These are phyloP conservation scores for Colletotrichum sp. DNA, from an alignment of 2,329 filamentous ascomycete genomes.

Conservation along the genomic window DNA sequence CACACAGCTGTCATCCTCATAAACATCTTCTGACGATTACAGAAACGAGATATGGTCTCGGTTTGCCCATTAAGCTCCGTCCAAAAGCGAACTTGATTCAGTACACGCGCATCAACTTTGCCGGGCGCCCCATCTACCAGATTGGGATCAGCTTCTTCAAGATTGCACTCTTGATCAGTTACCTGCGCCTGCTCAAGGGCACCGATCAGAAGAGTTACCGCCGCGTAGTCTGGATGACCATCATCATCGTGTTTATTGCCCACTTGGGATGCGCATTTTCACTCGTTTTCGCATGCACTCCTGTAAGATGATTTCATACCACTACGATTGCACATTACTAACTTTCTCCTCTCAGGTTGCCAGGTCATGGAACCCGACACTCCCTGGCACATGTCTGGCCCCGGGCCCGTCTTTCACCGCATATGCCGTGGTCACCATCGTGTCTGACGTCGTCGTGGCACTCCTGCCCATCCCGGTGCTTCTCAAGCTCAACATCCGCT, in stretches of 20 bases:
- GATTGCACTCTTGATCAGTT: slow-evolving; percentile 57
- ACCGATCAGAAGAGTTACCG: slow-evolving; percentile 52
- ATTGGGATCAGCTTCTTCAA: slow-evolving; percentile 63
- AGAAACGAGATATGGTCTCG: slow-evolving; percentile 61
- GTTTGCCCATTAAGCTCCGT: slow-evolving; percentile 47
- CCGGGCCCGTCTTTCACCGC: slow-evolving; percentile 55
- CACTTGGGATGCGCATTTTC: slow-evolving; percentile 55
- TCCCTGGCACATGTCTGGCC: slow-evolving; percentile 47
- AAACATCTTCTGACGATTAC: neutral
- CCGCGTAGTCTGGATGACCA: slow-evolving; percentile 47
- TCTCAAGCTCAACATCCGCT: slow-evolving; percentile 51
- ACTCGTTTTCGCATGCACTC: slow-evolving; percentile 55
- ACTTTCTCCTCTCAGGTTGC: slow-evolving; percentile 29
- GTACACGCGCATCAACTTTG: slow-evolving; percentile 57
- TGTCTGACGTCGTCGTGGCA: slow-evolving; percentile 55
- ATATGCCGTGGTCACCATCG: slow-evolving; percentile 56
- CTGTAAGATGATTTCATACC: slow-evolving; percentile 35
- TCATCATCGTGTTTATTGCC: slow-evolving; percentile 45
- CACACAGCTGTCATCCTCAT: neutral
- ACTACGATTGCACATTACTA: neutral
- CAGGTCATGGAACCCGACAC: slow-evolving; percentile 50
- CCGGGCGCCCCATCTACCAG: slow-evolving; percentile 59
- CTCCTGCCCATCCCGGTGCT: slow-evolving; percentile 56
- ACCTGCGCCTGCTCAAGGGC: slow-evolving; percentile 53
- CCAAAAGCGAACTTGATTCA: slow-evolving; percentile 46